These are phyloP conservation scores for Phoenix dactylifera DNA, from an alignment of 176 grass and related monocot genomes.

Conservation along the genomic window DNA sequence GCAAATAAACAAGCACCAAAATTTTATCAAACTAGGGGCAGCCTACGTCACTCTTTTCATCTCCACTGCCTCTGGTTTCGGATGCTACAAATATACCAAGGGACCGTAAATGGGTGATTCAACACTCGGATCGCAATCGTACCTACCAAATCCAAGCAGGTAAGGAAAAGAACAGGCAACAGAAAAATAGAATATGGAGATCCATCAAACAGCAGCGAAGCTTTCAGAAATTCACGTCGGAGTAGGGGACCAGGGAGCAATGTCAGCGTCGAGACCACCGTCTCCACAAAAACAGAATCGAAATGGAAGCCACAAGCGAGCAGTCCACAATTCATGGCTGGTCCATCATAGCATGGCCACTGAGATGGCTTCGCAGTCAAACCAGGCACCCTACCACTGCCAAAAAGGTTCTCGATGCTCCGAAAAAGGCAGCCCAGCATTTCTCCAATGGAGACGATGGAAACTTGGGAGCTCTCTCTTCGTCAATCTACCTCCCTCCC, in stretches of 20 bases:
- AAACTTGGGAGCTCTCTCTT: neutral
- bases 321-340: neutral
- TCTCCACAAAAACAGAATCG: conserved; percentile 9
- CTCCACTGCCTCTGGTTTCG: too few species aligned
- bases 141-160: conserved; percentile 18
- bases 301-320: neutral
- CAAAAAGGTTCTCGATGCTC: neutral
- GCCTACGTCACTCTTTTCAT: neutral
- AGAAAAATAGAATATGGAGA: conserved; percentile 15
- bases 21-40: too few species aligned
- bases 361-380: conserved; percentile 1
- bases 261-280: conserved; percentile 12
- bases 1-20: too few species aligned
- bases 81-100: neutral
- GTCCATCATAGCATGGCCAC: conserved; percentile 5
- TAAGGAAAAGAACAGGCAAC: conserved; percentile 5
- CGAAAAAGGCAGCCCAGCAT: neutral
- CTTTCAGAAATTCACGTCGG: conserved; percentile 6
- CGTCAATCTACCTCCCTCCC: too few species aligned
- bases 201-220: conserved; percentile 8
- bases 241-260: neutral
- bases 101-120: conserved; percentile 1
- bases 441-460: conserved; percentile 6
- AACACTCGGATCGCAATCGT: neutral
- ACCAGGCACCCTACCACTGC: conserved; percentile 6